A percentile compares a stretch with the other conserved stretches of the same genome.
Evolutionary conservation across 2,329 filamentous ascomycete genomes (phyloP).

Genomic region (Amylocarpus encephaloides): DNA sequence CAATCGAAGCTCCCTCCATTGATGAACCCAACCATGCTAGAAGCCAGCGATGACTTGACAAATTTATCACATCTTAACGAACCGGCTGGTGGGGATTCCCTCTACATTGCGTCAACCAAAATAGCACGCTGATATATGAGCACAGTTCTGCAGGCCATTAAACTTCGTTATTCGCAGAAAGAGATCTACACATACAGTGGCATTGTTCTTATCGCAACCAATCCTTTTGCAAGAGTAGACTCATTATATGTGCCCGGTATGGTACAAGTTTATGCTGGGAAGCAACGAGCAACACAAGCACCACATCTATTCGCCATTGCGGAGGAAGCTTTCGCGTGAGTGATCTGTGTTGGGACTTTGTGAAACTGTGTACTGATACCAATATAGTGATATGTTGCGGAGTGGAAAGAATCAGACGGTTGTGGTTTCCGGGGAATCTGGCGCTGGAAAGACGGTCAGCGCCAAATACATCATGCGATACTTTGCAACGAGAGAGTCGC

Average conservation of each 20-base stretch:
- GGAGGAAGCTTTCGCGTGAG: conserved; percentile 95
- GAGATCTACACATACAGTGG: conserved; percentile 99
- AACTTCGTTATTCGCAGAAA: conserved; percentile 93
- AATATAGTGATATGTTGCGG: conserved; percentile 84
- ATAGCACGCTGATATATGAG: conserved; percentile 13
- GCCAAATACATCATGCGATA: conserved; percentile 99
- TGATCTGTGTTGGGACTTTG: conserved; percentile 12
- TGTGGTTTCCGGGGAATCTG: conserved; percentile 97
- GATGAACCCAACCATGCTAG: conserved; percentile 97
- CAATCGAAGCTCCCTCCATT: conserved; percentile 78
- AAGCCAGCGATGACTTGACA: conserved; percentile 96
- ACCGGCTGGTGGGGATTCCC: conserved; percentile 67
- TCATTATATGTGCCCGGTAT: conserved; percentile 98
- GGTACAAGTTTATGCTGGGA: conserved; percentile 99
- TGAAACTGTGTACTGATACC: conserved; percentile 33
- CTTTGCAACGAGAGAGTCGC: conserved; percentile 93
- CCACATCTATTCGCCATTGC: conserved; percentile 98
- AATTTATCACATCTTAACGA: conserved; percentile 98
- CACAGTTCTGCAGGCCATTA: conserved; percentile 91
- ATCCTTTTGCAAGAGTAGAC: conserved; percentile 94
- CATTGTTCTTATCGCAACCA: conserved; percentile 96
- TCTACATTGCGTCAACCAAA: background rate
- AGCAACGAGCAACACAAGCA: conserved; percentile 91
- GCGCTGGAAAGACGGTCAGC: conserved; percentile 97
- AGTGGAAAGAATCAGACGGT: conserved; percentile 96